Evolutionary conservation across 768 basidiomycete genomes (phyloP), one percentile per base, ranked within the genome.

Genomic region (Dioszegia hungarica): DNA sequence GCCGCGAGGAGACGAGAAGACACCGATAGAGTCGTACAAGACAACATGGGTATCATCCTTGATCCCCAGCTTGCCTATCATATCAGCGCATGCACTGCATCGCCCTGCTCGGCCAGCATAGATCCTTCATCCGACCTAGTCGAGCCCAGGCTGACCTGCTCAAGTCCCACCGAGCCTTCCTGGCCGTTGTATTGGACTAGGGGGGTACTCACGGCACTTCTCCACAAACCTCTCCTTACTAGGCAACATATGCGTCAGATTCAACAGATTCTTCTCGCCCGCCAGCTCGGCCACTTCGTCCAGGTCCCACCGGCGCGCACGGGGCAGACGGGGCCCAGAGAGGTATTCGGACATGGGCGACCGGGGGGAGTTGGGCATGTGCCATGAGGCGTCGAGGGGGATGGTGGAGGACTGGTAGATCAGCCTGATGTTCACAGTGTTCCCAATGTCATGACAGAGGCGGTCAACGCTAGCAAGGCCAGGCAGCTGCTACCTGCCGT

Each of bases 161-260:
- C n/a, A n/a, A n/a, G n/a, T n/a, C n/a, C n/a, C n/a, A n/a, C n/a
- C n/a, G n/a, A n/a, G n/a, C n/a, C n/a, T n/a, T n/a, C n/a, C n/a
- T n/a, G n/a, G n/a, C n/a, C n/a, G n/a, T n/a, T n/a, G n/a, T n/a
- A n/a, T n/a, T n/a, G n/a, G n/a, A n/a, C n/a, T n/a, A n/a, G 17
- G 4, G 29, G 33, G 43, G 28, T 20, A 77, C 86, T 61, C 78
- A 93, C 90, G 85, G 70, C 88, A 90, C 9, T 88, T 86, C 54
- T 82, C 79, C 24, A 86, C 85, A 75, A 98, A 98, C 34, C 79
- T 78, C 40, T 82, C 79, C 33, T 77, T 79, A 31, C 80, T 77
- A 17, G 95, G 95, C 82, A 98, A 85, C 92, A 98, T 98, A 77
- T 98, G 94, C 68, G 87, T 87, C 22, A 98, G 79, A 12, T 87